These are phyloP conservation scores for Helichrysum umbraculigerum DNA, from an alignment of 129 eudicot species.

Conservation along the genomic window DNA sequence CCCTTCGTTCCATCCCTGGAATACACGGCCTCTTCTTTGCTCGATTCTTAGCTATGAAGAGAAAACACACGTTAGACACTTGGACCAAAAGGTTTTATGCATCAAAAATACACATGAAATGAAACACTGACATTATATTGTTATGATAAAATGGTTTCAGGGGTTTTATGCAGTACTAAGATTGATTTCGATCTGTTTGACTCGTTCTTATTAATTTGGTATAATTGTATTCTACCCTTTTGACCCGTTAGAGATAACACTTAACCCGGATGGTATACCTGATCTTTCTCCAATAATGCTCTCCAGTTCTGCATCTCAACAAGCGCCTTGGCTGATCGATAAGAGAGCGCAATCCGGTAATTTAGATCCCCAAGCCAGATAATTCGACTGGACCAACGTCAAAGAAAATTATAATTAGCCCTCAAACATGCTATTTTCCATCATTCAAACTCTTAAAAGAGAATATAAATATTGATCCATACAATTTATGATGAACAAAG, in stretches of 20 bases:
- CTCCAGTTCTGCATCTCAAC: conserved; percentile 99
- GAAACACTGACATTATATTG: neutral
- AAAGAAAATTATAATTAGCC: conserved; percentile 10
- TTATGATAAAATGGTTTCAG: too few species aligned
- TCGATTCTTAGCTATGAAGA: conserved; percentile 68
- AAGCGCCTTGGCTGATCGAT: conserved; percentile 90
- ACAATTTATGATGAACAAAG: neutral
- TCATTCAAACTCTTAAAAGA: conserved; percentile 6
- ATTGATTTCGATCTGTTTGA: too few species aligned
- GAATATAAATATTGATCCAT: neutral
- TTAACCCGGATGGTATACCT: conserved; percentile 39
- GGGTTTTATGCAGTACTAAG: too few species aligned
- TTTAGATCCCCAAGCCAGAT: conserved; percentile 97
- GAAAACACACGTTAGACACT: conserved; percentile 15
- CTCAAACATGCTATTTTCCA: neutral
- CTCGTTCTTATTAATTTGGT: too few species aligned
- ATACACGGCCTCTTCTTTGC: conserved; percentile 88
- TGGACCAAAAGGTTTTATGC: neutral
- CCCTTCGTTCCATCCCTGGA: conserved; percentile 90
- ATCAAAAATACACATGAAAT: neutral
- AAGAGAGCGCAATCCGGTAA: conserved; percentile 82
- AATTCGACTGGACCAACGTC: conserved; percentile 57
- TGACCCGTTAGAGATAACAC: neutral
- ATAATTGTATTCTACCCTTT: too few species aligned
- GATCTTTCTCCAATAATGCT: conserved; percentile 83